Evolutionary conservation across 2,329 filamentous ascomycete genomes (phyloP).

Genomic region (Phaeosphaeriaceae sp.): DNA sequence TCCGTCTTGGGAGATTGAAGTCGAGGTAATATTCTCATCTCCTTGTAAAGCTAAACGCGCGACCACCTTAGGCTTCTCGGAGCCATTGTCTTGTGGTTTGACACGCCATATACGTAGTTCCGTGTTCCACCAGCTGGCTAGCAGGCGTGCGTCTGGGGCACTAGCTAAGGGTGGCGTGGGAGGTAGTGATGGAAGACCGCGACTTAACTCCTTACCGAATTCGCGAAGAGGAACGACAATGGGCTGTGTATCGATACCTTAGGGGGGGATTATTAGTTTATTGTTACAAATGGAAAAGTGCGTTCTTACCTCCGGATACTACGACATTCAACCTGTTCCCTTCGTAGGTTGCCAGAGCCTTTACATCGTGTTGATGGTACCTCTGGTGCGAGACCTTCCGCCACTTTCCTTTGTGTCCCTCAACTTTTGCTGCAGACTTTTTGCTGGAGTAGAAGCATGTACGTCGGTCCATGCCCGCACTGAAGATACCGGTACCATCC

Average conservation of each 20-base stretch:
- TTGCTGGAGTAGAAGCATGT: conserved; percentile 76
- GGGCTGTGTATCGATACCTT: conserved; percentile 86
- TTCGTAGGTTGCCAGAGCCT: conserved; percentile 90
- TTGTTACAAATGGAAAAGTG: neutral
- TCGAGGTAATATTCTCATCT: conserved; percentile 83
- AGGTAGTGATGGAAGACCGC: conserved; percentile 81
- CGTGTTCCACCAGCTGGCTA: conserved; percentile 92
- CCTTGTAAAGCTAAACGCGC: conserved; percentile 55
- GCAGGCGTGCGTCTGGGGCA: conserved; percentile 72
- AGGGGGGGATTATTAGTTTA: neutral
- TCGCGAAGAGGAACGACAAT: conserved; percentile 80
- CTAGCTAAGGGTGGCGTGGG: conserved; percentile 77
- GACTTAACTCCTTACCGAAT: conserved; percentile 79
- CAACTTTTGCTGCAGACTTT: conserved; percentile 24
- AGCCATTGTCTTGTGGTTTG: conserved; percentile 54
- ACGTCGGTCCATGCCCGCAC: conserved; percentile 88
- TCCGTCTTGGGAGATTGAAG: conserved; percentile 73
- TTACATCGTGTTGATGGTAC: conserved; percentile 94
- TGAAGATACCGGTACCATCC: conserved; percentile 83
- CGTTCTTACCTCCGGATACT: conserved; percentile 78
- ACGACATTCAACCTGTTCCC: conserved; percentile 81
- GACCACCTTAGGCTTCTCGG: conserved; percentile 52
- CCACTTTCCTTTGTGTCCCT: conserved; percentile 65
- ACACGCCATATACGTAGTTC: conserved; percentile 84
- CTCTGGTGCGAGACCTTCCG: conserved; percentile 82